Evolutionary conservation across 257 asterid genomes (phyloP), one percentile per base, ranked within the genome.

Genomic region (Penstemon barbatus): DNA sequence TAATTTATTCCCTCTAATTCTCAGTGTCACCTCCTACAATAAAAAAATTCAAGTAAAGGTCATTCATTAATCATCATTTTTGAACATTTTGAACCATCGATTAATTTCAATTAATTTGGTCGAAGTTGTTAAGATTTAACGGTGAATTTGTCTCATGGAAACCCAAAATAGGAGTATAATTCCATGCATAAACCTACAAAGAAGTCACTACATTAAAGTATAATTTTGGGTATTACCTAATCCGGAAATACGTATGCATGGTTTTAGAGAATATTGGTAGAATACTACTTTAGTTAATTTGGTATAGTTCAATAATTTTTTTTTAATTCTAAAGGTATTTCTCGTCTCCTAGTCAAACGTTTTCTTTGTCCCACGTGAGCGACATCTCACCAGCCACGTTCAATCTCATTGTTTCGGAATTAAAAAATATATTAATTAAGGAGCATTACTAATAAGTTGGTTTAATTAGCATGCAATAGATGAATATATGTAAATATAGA

Each of bases 331-430:
- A 82, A 79, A 82, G 87, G 83, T 68, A 75, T 78, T 74, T 76
- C 76, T 68, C 73, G 84, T 82, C 85, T 69, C 78, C 71, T 79
- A 75, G 71, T 81, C 86, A 63, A 77, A 68, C 74, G 61, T 63
- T 80, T 71, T 71, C 72, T 78, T 78, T 82, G 86, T 51, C 88
- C 96, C 87, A 78, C 86, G 79, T 83, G 83, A 86, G 87, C 84
- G 96, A 89, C 96, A 84, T 82, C 87, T 86, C 86, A 89, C 86
- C 94, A 64, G 57, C 81, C 80, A 40, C 67, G 81, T 77, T 63
- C 45, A 33, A 15, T 7, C 18, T 15, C 18, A 15, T 15, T 15
- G 18, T 15, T 15, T 15, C 18, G 0, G 33, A 25, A 25, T 25
- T 25, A 25, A 25, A 25, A 25, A 25, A 25, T 25, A 25, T 25